Evolutionary conservation across 441 rosid genomes (phyloP).

Genomic region (Isatis lusitanica): DNA sequence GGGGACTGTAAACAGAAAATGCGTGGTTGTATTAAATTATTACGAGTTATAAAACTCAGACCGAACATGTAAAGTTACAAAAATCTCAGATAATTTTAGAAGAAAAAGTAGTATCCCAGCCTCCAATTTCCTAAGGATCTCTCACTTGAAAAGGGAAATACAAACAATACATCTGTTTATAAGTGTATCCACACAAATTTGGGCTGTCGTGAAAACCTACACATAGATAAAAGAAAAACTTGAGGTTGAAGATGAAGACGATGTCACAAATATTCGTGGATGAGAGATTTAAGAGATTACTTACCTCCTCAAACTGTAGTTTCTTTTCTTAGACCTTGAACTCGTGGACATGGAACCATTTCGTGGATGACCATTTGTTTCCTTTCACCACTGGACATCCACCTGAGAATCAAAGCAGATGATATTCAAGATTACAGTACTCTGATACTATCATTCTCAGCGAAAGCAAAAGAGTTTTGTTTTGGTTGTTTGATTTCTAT

Average conservation of each 20-base stretch:
- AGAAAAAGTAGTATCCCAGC: constrained; percentile 11
- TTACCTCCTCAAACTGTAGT: constrained; percentile 5
- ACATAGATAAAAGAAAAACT: not conserved
- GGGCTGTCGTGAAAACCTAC: constrained; percentile 6
- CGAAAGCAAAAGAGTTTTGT: constrained; percentile 1
- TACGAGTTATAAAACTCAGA: constrained; percentile 8
- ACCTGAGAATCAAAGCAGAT: constrained; percentile 45
- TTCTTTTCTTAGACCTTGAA: constrained; percentile 48
- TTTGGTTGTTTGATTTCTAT: not conserved
- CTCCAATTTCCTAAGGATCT: constrained; percentile 24
- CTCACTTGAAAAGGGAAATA: constrained; percentile 18
- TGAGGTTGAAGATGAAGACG: not conserved
- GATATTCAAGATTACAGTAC: constrained; percentile 13
- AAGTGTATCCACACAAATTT: constrained; percentile 25
- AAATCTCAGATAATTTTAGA: not conserved
- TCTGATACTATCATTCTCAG: not conserved
- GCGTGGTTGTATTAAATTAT: constrained; percentile 8
- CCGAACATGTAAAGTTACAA: constrained; percentile 22
- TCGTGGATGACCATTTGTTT: constrained; percentile 95
- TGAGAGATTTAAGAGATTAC: constrained; percentile 22
- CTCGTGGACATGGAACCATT: constrained; percentile 85
- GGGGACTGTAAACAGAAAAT: not conserved
- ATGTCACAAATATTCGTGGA: not conserved
- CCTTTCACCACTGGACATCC: constrained; percentile 93
- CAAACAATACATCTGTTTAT: constrained; percentile 15